These are phyloP conservation scores for Diddensiella santjacobensis DNA, from an alignment of 805 yeast genomes.

Conservation along the genomic window DNA sequence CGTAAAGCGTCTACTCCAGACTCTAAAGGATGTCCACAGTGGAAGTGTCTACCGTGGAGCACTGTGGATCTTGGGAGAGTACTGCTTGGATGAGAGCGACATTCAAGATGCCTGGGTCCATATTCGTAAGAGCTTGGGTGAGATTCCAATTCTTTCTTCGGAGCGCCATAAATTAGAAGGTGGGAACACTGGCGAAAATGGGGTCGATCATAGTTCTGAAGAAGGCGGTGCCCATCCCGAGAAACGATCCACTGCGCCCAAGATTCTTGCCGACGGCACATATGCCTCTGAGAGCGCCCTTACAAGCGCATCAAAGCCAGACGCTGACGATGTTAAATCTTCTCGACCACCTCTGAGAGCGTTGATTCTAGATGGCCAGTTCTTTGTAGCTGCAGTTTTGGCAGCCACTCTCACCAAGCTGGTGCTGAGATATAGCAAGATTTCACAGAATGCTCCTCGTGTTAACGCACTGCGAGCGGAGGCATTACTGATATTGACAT, in stretches of 20 bases:
- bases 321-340: slow-evolving; percentile 35
- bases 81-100: slow-evolving; percentile 63
- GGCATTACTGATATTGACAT: slow-evolving; percentile 87
- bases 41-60: slow-evolving; percentile 93
- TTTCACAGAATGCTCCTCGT: slow-evolving; percentile 47
- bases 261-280: slow-evolving; percentile 96
- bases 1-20: slow-evolving; percentile 54
- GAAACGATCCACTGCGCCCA: slow-evolving; percentile 53
- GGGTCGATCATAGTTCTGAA: slow-evolving; percentile 24
- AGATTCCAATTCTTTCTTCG: slow-evolving; percentile 79
- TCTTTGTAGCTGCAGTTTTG: slow-evolving; percentile 83
- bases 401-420: slow-evolving; percentile 86
- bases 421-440: slow-evolving; percentile 66
- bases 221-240: slow-evolving; percentile 35
- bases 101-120: slow-evolving; percentile 84
- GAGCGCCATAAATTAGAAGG: slow-evolving; percentile 49
- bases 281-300: slow-evolving; percentile 92
- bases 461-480: slow-evolving; percentile 89
- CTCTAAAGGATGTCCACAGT: slow-evolving; percentile 67
- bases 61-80: slow-evolving; percentile 95
- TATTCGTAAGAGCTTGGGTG: slow-evolving; percentile 79
- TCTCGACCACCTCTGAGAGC: slow-evolving; percentile 69
- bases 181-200: slow-evolving; percentile 21
- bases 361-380: slow-evolving; percentile 80
- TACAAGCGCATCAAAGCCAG: slow-evolving; percentile 35